Base-by-base conservation (phyloP, 2,329 filamentous ascomycete genomes). In the Alternaria solani region DNA sequence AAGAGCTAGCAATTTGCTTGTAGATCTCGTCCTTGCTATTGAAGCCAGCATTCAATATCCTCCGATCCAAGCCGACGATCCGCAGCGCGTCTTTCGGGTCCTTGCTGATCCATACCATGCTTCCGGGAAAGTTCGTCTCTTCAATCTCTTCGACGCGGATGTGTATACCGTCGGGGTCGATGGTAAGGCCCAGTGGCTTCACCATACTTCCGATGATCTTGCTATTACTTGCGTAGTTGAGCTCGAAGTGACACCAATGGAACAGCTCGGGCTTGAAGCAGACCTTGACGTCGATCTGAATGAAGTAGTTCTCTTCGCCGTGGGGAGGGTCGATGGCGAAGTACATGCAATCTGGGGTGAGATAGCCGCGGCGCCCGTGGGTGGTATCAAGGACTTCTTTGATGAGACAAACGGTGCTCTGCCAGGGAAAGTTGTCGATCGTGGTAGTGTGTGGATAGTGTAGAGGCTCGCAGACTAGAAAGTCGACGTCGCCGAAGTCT, bases 211-310 rank as follows among this genome's bases (percentile, higher is more conserved):
- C 71, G 11, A 75, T 39, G 23, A 75, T 66, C 61, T 72, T 70
- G 38, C 55, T 54, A 5, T 62, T 65, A 7, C 67, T 73, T 3
- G 70, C 69, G 46, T 74, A 72, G 32, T 66, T 58, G 7, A 67
- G 53, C 49, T 65, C 61, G 18, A 75, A 74, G 1, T 46, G 41
- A n/a, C 52, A 20, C 73, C 71, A 75, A 7, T 60, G 55, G 28
- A 74, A 75, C 2, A 62, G 4, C 18, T 65, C 53, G 1, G 57
- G 52, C 18, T 55, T 59, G 36, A 66, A 64, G 58, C 65, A 70
- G 2, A 74, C 51, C 32, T 74, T 74, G 61, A 73, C 51, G 18
- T 75, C 72, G 23, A 75, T 59, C 46, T 75, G 70, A 14, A 72
- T 57, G 52, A 55, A 70, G 23, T 66, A 62, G 4, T 63, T 52